Conservation (phyloP, 495 filamentous ascomycete genomes). For the Penicillium parvum region DNA sequence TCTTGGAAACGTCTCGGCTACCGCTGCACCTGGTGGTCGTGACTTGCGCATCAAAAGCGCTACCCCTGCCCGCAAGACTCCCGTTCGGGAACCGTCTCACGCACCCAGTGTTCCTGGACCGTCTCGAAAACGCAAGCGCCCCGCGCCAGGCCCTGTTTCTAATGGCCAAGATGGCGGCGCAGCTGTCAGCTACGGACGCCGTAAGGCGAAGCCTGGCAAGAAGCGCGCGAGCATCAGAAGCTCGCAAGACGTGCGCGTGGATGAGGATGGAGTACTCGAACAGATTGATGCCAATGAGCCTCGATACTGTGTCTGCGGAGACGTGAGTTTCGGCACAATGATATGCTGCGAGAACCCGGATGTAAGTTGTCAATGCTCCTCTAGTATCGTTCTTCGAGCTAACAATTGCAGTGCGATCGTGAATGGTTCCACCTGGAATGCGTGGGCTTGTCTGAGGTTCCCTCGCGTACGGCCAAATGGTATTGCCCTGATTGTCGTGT, state of each 20-base stretch:
- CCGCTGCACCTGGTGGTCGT: conserved; percentile 20
- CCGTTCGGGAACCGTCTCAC: conserved; percentile 47
- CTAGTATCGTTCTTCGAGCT: conserved; percentile 13
- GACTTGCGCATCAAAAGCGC: conserved; percentile 46
- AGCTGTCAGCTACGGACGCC: conserved; percentile 71
- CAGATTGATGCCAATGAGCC: conserved; percentile 84
- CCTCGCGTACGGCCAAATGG: conserved; percentile 80
- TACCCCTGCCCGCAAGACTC: conserved; percentile 47
- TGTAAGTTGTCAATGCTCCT: too few species aligned
- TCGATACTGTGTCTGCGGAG: conserved; percentile 83
- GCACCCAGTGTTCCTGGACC: conserved; percentile 44
- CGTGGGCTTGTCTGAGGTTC: conserved; percentile 71
- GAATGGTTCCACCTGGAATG: conserved; percentile 97
- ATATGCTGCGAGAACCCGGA: conserved; percentile 88
- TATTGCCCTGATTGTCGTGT: conserved; percentile 86
- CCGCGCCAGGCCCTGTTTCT: conserved; percentile 70
- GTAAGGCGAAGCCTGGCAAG: conserved; percentile 67
- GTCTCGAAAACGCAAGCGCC: conserved; percentile 58
- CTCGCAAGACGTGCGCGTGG: conserved; percentile 40
- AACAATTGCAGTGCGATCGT: conserved; percentile 52
- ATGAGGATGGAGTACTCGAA: conserved; percentile 53
- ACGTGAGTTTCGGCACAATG: conserved; percentile 93
- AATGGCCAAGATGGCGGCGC: conserved; percentile 66
- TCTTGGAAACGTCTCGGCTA: conserved; percentile 8
- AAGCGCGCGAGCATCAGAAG: conserved; percentile 45